phyloP scores from a whole-genome alignment of 805 yeast species.

The Metschnikowia bowlesiae region DNA sequence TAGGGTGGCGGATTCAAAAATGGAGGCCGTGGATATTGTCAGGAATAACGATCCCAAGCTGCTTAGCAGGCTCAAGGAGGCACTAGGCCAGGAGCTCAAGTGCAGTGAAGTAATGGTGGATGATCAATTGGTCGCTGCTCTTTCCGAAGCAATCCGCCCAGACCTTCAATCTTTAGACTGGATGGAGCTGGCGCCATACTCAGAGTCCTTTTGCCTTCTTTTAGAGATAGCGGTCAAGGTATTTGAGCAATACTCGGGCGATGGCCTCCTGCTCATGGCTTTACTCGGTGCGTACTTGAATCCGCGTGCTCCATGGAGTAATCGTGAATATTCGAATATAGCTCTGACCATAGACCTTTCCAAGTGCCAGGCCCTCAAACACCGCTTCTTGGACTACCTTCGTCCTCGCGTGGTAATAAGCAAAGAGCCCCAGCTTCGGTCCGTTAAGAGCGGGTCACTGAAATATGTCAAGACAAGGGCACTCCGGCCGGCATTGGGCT shows the following conservation, averaged over 20 bases:
- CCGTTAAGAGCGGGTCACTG: constrained; percentile 2
- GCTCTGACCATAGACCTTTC: background rate
- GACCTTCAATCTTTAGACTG: constrained; percentile 4
- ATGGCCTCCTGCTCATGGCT: constrained; percentile 3
- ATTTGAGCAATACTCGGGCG: constrained; percentile 3
- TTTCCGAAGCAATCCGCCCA: background rate
- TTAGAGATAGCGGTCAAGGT: constrained; percentile 8
- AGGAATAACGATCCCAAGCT: background rate
- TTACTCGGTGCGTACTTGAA: constrained; percentile 21
- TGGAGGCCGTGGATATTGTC: background rate
- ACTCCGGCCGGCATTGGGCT: constrained; percentile 17
- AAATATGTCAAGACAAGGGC: constrained; percentile 5
- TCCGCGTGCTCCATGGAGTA: constrained; percentile 30
- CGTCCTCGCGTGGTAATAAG: background rate
- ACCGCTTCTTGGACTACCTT: background rate
- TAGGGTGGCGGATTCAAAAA: background rate
- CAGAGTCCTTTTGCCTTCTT: background rate
- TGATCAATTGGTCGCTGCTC: background rate
- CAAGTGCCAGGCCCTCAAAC: background rate
- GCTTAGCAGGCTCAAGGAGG: background rate
- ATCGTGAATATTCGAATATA: constrained; percentile 2
- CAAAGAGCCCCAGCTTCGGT: background rate
- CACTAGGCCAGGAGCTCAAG: background rate
- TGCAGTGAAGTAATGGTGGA: background rate
- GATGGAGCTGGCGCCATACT: background rate